Evolutionary conservation across 441 rosid species (phyloP).

Genomic region (Dalechampia spathulata): DNA sequence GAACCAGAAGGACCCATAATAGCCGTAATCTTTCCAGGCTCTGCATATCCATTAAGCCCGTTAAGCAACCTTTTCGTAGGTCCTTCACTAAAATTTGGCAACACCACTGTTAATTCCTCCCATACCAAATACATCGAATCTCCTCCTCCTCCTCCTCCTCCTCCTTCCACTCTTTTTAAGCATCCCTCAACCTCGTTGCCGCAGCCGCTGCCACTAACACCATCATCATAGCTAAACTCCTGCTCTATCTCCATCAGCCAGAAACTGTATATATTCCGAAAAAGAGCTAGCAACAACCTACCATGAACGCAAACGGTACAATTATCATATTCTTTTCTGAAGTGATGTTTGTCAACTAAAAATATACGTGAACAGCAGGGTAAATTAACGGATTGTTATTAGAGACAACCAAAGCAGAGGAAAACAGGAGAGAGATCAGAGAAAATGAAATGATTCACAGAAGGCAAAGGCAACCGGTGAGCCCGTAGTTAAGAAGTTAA

Average conservation of each 20-base stretch:
- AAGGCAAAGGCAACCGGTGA: no score
- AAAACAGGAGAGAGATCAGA: no score
- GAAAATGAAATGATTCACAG: no score
- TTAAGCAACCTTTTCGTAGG: slow-evolving; percentile 70
- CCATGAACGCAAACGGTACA: no score
- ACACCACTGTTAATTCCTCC: slow-evolving; percentile 71
- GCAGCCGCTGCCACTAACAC: neutral
- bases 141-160: slow-evolving; percentile 3
- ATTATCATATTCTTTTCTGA: neutral
- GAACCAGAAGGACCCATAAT: slow-evolving; percentile 98
- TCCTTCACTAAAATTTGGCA: slow-evolving; percentile 64
- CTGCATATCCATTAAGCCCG: slow-evolving; percentile 72
- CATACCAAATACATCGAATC: slow-evolving; percentile 46
- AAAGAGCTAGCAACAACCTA: neutral
- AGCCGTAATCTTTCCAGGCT: slow-evolving; percentile 83
- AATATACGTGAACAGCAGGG: neutral
- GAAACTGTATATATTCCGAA: neutral
- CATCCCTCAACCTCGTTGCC: neutral
- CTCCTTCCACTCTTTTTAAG: neutral
- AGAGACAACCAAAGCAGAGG: no score
- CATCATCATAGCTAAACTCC: neutral
- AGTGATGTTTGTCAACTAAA: neutral
- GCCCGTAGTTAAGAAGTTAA: no score
- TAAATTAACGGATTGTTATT: no score
- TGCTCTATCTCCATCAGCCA: slow-evolving; percentile 32